Conservation (phyloP, 768 basidiomycete genomes). For the Dioszegia hungarica region DNA sequence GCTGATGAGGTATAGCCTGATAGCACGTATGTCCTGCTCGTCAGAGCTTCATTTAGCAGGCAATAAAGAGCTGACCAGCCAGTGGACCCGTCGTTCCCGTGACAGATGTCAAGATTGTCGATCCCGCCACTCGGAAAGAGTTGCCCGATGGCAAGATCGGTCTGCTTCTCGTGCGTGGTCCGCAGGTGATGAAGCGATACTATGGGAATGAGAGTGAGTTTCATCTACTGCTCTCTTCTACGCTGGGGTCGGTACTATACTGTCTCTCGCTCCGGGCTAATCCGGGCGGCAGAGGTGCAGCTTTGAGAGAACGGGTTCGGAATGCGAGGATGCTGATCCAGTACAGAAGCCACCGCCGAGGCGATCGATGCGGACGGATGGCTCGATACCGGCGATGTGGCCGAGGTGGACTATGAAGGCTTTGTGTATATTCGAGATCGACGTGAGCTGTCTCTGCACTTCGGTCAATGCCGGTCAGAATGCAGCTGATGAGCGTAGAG, state of each 20-base stretch:
- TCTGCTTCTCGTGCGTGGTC: constrained; percentile 34
- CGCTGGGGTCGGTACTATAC: no score
- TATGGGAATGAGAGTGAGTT: constrained; percentile 26
- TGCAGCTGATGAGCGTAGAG: constrained; percentile 2
- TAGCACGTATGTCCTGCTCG: constrained; percentile 31
- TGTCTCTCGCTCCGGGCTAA: no score
- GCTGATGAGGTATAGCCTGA: constrained; percentile 23
- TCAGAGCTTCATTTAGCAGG: background rate
- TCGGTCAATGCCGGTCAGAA: background rate
- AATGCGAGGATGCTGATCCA: background rate
- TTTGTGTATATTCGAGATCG: constrained; percentile 41
- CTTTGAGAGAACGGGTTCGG: no score
- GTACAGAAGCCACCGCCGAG: constrained; percentile 23
- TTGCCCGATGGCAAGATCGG: constrained; percentile 26
- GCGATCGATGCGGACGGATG: constrained; percentile 36
- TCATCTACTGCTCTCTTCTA: background rate
- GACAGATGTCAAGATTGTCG: constrained; percentile 30
- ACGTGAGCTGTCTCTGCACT: background rate
- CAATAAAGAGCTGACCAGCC: background rate
- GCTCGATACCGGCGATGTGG: constrained; percentile 42
- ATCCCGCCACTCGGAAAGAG: constrained; percentile 21
- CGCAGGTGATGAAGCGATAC: constrained; percentile 45
- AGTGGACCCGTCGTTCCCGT: constrained; percentile 42
- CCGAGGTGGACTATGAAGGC: constrained; percentile 29
- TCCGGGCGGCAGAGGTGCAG: no score